phyloP scores from a whole-genome alignment of 2,329 filamentous ascomycete genomes.

The Aspergillus melleus region DNA sequence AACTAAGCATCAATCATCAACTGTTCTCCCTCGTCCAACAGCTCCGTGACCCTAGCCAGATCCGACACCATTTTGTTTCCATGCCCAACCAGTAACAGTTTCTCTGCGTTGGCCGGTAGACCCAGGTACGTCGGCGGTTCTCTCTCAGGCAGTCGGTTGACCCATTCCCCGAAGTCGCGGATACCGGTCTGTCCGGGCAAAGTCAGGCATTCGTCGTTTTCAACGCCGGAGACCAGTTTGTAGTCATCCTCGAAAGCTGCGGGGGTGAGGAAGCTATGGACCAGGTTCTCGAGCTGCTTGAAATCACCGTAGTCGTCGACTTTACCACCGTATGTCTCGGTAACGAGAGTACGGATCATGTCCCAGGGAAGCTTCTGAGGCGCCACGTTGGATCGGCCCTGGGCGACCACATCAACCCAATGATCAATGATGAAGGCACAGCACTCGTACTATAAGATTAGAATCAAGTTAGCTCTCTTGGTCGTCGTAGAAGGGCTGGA shows the following conservation, averaged over 20 bases:
- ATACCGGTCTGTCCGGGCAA: slow-evolving; percentile 80
- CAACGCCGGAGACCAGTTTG: slow-evolving; percentile 73
- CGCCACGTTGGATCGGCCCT: slow-evolving; percentile 86
- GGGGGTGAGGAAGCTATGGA: slow-evolving; percentile 76
- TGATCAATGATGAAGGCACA: slow-evolving; percentile 93
- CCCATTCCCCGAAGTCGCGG: slow-evolving; percentile 86
- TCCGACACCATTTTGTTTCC: slow-evolving; percentile 83
- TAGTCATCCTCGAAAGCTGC: slow-evolving; percentile 90
- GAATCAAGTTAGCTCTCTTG: slow-evolving; percentile 22
- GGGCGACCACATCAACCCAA: slow-evolving; percentile 82
- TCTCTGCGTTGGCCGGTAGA: slow-evolving; percentile 93
- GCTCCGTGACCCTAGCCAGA: slow-evolving; percentile 77
- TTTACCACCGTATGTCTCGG: slow-evolving; percentile 96
- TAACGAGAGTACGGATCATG: slow-evolving; percentile 85
- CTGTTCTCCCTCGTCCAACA: slow-evolving; percentile 93
- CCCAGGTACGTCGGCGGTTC: slow-evolving; percentile 96
- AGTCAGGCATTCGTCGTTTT: slow-evolving; percentile 61
- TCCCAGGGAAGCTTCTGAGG: slow-evolving; percentile 95
- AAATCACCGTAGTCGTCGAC: slow-evolving; percentile 91
- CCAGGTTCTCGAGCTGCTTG: slow-evolving; percentile 68
- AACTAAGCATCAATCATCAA: slow-evolving; percentile 66
- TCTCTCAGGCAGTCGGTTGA: slow-evolving; percentile 86
- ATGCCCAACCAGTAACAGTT: slow-evolving; percentile 83
- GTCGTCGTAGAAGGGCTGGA: not conserved
- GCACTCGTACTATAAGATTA: slow-evolving; percentile 76